Conservation (phyloP, 345 rosid species). For the Linum tenue region DNA sequence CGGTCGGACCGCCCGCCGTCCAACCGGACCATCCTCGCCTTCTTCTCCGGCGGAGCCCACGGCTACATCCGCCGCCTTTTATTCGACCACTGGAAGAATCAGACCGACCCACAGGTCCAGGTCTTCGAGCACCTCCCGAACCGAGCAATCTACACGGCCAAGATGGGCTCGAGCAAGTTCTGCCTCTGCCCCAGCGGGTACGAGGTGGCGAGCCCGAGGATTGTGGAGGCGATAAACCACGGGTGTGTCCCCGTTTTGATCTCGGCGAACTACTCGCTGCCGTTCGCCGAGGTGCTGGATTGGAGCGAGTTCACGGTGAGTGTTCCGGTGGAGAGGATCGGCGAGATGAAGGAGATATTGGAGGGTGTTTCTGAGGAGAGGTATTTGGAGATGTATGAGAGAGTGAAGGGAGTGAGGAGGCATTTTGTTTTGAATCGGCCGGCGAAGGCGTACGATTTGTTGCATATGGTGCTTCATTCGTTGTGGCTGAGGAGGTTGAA, state of each 20-base stretch:
- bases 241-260: slow-evolving; percentile 58
- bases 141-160: slow-evolving; percentile 26
- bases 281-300: slow-evolving; percentile 52
- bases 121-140: slow-evolving; percentile 42
- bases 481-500: slow-evolving; percentile 63
- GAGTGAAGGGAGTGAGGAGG: slow-evolving; percentile 34
- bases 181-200: slow-evolving; percentile 62
- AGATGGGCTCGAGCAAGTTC: slow-evolving; percentile 38
- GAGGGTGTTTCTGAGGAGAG: slow-evolving; percentile 18
- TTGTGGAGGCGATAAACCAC: slow-evolving; percentile 35
- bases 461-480: slow-evolving; percentile 62
- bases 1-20: slow-evolving; percentile 12
- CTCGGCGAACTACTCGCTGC: slow-evolving; percentile 37
- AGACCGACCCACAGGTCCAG: slow-evolving; percentile 31
- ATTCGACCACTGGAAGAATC: slow-evolving; percentile 51
- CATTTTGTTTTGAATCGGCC: slow-evolving; percentile 52
- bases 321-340: slow-evolving; percentile 30
- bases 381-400: slow-evolving; percentile 33
- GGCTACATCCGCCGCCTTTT: slow-evolving; percentile 41
- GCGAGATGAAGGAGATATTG: slow-evolving; percentile 40
- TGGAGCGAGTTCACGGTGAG: slow-evolving; percentile 43
- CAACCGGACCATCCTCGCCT: slow-evolving; percentile 43
- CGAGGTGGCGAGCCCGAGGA: slow-evolving; percentile 66
- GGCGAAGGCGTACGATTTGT: slow-evolving; percentile 45
- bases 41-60: slow-evolving; percentile 62